A percentile compares a stretch with the other conserved stretches of the same genome.
These are phyloP conservation scores for Cytospora mali DNA, from an alignment of 2,329 filamentous ascomycete genomes.

Conservation along the genomic window DNA sequence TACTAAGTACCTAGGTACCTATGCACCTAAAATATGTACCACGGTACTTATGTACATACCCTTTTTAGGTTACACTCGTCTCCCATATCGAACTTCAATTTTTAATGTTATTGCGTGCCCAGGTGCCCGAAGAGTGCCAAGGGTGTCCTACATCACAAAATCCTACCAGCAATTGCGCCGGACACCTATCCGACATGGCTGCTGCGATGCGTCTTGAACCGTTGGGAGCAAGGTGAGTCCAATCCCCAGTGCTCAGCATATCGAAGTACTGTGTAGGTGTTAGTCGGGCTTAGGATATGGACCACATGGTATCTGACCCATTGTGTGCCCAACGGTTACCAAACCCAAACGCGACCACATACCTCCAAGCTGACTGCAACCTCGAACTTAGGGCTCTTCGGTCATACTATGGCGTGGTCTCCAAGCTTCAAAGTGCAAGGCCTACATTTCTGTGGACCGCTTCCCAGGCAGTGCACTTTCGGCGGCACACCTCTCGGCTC, in stretches of 20 bases:
- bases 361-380: background rate
- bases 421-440: background rate
- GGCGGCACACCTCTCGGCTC: slow-evolving; percentile 10
- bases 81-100: background rate
- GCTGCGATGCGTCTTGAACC: slow-evolving; percentile 3
- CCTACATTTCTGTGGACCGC: background rate
- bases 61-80: background rate
- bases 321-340: background rate
- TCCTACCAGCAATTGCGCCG: background rate
- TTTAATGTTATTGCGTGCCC: too few relatives aligned
- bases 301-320: too few relatives aligned
- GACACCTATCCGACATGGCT: background rate
- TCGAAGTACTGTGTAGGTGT: too few relatives aligned
- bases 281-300: too few relatives aligned
- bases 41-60: slow-evolving; percentile 12
- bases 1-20: too few relatives aligned
- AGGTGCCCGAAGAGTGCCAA: too few relatives aligned
- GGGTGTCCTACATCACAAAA: background rate
- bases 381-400: background rate
- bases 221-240: slow-evolving; percentile 18
- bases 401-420: slow-evolving; percentile 1
- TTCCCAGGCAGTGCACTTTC: background rate
- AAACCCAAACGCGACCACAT: background rate
- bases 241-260: background rate
- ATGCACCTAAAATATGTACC: background rate